phyloP scores from a whole-genome alignment of 1,284 basidiomycete genomes.

The Moesziomyces antarcticus region DNA sequence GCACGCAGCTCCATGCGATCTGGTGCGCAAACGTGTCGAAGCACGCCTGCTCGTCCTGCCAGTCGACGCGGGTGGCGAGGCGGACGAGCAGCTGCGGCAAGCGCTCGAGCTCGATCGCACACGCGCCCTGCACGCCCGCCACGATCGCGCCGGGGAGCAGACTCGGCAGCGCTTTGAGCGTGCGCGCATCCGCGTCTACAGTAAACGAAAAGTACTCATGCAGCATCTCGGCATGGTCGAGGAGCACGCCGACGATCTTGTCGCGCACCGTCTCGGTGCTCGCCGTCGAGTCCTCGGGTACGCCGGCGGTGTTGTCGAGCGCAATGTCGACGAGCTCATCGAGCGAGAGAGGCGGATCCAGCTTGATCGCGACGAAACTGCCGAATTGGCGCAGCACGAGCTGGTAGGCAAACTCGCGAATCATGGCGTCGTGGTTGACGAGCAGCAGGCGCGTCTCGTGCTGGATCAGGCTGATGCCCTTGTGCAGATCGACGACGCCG shows the following conservation, averaged over 20 bases:
- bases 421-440: conserved; percentile 76
- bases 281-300: conserved; percentile 65
- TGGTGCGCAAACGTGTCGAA: conserved; percentile 87
- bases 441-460: conserved; percentile 88
- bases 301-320: conserved; percentile 75
- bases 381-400: conserved; percentile 92
- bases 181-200: conserved; percentile 72
- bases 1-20: conserved; percentile 71
- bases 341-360: conserved; percentile 84
- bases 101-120: conserved; percentile 78
- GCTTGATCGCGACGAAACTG: conserved; percentile 77
- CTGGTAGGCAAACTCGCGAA: conserved; percentile 94
- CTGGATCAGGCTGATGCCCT: conserved; percentile 84
- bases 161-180: conserved; percentile 80
- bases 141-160: conserved; percentile 85
- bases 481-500: conserved; percentile 83
- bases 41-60: conserved; percentile 85
- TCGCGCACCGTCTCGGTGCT: conserved; percentile 65
- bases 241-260: conserved; percentile 64
- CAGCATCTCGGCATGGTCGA: conserved; percentile 81
- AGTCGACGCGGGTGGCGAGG: conserved; percentile 77
- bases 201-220: conserved; percentile 87
- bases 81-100: conserved; percentile 59
- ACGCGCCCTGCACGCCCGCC: conserved; percentile 67
- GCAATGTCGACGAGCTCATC: conserved; percentile 80